Percentiles rank a stretch among this genome's conserved stretches.
Conservation (phyloP, 345 rosid genomes). For the Populus davidiana region DNA sequence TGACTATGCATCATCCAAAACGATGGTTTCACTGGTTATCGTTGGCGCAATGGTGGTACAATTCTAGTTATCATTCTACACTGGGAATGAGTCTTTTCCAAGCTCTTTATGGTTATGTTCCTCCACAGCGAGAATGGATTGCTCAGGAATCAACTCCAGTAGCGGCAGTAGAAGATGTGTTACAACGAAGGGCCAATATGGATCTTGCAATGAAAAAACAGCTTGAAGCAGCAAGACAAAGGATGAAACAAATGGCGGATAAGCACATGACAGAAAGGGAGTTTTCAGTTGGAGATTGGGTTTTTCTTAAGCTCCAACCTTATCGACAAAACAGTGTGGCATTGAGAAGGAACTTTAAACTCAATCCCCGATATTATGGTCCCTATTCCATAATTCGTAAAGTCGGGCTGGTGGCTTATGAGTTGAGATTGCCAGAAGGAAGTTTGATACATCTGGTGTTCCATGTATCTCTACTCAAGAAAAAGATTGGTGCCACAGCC, state of each 20-base stretch:
- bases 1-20: background rate
- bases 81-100: background rate
- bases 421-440: background rate
- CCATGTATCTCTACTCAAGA: background rate
- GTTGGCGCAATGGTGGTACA: background rate
- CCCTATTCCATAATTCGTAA: fast-evolving
- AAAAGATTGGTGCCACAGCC: background rate
- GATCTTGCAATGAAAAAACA: background rate
- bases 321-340: background rate
- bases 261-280: background rate
- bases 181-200: background rate
- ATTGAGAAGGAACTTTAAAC: background rate
- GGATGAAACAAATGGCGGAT: background rate
- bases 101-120: background rate
- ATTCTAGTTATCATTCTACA: background rate
- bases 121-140: fast-evolving
- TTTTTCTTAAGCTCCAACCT: background rate
- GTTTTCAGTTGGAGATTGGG: background rate
- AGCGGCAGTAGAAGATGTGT: too few species aligned
- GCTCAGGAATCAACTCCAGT: background rate
- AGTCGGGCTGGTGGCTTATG: background rate
- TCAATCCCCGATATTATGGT: background rate
- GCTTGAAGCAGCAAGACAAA: background rate
- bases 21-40: background rate
- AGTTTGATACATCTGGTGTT: background rate